Evolutionary conservation across 108 stramenopile species (phyloP).

Genomic region (Aurantiochytrium sp.): DNA sequence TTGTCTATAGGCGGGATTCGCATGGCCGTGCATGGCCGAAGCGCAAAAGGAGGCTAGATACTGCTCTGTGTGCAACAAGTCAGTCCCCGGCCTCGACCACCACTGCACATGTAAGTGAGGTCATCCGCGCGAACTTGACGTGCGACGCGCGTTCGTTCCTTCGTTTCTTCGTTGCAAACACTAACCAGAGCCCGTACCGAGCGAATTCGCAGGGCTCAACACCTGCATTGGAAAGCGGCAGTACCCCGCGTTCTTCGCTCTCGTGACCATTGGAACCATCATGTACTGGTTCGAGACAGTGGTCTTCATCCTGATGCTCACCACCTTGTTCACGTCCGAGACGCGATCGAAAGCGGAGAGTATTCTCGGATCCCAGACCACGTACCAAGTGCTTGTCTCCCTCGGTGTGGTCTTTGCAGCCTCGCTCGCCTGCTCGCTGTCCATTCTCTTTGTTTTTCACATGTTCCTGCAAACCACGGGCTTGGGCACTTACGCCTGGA

Average conservation of each 20-base stretch:
- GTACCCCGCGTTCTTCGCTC: constrained; percentile 17
- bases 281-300: background rate
- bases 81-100: background rate
- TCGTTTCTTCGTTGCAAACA: background rate
- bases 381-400: constrained; percentile 1
- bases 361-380: background rate
- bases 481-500: background rate
- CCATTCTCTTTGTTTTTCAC: background rate
- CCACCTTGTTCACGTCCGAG: background rate
- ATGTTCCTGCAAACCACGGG: constrained; percentile 14
- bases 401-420: background rate
- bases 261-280: constrained; percentile 5
- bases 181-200: background rate
- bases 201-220: background rate
- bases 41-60: background rate
- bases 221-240: constrained; percentile 20
- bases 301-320: background rate
- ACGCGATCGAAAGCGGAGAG: background rate
- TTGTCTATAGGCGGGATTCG: background rate
- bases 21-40: background rate
- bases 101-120: background rate
- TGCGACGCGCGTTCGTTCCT: background rate
- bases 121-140: background rate
- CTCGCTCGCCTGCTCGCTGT: background rate
- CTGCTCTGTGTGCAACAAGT: constrained; percentile 10